A percentile compares a stretch with the other conserved stretches of the same genome.
These are phyloP conservation scores for Flueggea neowawraea DNA, from an alignment of 441 rosid species.

Conservation along the genomic window DNA sequence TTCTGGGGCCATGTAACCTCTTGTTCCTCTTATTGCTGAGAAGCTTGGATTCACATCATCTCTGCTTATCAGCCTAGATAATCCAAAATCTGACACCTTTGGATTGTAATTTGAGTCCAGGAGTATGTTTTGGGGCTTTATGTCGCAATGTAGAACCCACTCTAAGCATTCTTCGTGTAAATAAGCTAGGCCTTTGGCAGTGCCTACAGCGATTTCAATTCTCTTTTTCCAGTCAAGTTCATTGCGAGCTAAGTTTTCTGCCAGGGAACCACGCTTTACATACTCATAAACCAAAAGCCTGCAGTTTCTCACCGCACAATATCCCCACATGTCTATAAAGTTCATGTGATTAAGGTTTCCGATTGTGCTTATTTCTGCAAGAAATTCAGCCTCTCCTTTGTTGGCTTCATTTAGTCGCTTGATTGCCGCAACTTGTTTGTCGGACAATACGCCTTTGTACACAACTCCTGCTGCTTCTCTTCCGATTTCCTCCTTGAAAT, in stretches of 20 bases:
- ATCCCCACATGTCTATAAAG: neutral
- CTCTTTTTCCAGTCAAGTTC: slow-evolving; percentile 6
- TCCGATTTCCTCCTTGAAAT: slow-evolving; percentile 1
- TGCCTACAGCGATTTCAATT: slow-evolving; percentile 3
- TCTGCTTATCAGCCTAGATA: slow-evolving; percentile 1
- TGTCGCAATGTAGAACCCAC: slow-evolving; percentile 9
- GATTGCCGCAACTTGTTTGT: neutral
- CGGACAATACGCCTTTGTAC: neutral
- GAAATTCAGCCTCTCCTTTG: neutral
- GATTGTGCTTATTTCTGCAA: neutral
- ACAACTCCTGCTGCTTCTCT: neutral
- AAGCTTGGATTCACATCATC: neutral
- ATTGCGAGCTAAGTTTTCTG: neutral
- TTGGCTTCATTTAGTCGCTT: neutral
- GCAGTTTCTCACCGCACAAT: neutral
- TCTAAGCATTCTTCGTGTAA: slow-evolving; percentile 9
- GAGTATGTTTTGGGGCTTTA: slow-evolving; percentile 10
- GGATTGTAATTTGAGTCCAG: neutral
- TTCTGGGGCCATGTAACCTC: slow-evolving; percentile 12
- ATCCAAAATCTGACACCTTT: slow-evolving; percentile 9
- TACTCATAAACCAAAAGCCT: neutral
- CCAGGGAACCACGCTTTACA: neutral
- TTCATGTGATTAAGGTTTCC: slow-evolving; percentile 2
- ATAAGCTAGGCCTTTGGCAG: slow-evolving; percentile 9
- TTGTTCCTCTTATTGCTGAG: slow-evolving; percentile 8